These are phyloP conservation scores for Tetraselmis chui DNA, from an alignment of 139 green algal genomes.

Conservation along the genomic window DNA sequence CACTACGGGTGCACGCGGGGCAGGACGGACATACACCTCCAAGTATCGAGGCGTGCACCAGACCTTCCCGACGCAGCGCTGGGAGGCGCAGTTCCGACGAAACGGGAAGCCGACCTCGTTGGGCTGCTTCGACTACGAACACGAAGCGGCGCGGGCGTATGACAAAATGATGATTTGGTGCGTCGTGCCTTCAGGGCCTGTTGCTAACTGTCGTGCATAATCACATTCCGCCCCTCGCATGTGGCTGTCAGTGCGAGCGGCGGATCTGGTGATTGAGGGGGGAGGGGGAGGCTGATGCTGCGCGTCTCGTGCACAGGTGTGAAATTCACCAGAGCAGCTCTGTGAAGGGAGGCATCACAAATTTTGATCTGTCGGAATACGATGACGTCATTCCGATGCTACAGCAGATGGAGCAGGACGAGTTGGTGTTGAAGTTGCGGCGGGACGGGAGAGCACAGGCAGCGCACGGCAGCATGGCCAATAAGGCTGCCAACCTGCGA, in stretches of 20 bases:
- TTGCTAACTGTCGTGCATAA: too few relatives aligned
- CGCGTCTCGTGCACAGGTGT: too few relatives aligned
- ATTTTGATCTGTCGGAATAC: conserved; percentile 79
- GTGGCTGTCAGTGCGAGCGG: too few relatives aligned
- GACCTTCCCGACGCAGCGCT: conserved; percentile 81
- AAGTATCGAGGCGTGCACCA: conserved; percentile 83
- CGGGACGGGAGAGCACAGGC: conserved; percentile 71
- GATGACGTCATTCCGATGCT: conserved; percentile 67
- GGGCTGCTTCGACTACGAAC: conserved; percentile 74
- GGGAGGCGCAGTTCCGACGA: conserved; percentile 83
- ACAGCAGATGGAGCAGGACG: conserved; percentile 52
- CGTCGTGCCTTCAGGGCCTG: too few relatives aligned
- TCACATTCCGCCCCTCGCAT: too few relatives aligned
- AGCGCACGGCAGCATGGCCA: conserved; percentile 30
- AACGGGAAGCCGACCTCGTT: conserved; percentile 75
- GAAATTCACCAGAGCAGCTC: conserved; percentile 66
- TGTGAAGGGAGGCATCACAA: conserved; percentile 79
- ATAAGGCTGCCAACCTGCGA: background rate
- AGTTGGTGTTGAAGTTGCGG: conserved; percentile 68
- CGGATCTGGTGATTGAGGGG: too few relatives aligned
- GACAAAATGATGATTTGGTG: conserved; percentile 95
- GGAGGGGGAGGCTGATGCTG: too few relatives aligned
- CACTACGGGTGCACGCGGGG: conserved; percentile 15
- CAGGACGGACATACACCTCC: conserved; percentile 67
- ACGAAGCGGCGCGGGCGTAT: conserved; percentile 79